Base-by-base conservation (phyloP, 2,329 filamentous ascomycete species). In the Fusarium nygamai region DNA sequence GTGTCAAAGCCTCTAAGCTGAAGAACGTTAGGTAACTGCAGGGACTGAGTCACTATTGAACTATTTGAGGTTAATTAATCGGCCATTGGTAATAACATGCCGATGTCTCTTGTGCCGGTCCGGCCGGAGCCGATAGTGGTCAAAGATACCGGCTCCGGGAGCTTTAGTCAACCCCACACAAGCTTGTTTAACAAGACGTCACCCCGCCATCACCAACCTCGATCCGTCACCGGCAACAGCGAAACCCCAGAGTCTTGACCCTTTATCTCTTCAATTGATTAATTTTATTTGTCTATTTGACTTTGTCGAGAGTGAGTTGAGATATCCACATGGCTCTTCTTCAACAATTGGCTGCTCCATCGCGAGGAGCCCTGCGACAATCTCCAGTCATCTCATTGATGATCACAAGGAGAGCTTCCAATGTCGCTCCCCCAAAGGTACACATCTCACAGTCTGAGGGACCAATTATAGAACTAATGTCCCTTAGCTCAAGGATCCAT, bases 401-500 rank as follows among this genome's bases (percentile, higher is more conserved):
- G 33, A 63, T 81, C 27, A 70, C 77, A 72, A 77, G 85, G 79
- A 79, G 82, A 80, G 84, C 85, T 57, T 88, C 86, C 34, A 87
- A 82, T 61, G 85, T 88, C 84, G 83, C 80, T 56, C 86, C 86
- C 72, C 76, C 76, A 17, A 84, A 85, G 83, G 86, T 84, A 56
- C 16, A n/a, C 16, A 33, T 29, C 31, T n/a, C n/a, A n/a, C 41
- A 31, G 36, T 20, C 33, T 53, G 10, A 27, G 24, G 16, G 33
- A 22, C 27, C 43, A 8, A 12, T 3, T 8, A 31, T 6, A 38
- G 24, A 48, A 62, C 68, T 72, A 29, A 74, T 8, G 4, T 6
- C 5, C 2, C 27, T 11, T 58, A 95, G 92, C 90, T 96, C 79
- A 93, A 91, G 80, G 93, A 96, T 77, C 89, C 90, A 41, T 94